Base-by-base conservation (phyloP, 2,329 filamentous ascomycete species). In the Aspergillus texensis region DNA sequence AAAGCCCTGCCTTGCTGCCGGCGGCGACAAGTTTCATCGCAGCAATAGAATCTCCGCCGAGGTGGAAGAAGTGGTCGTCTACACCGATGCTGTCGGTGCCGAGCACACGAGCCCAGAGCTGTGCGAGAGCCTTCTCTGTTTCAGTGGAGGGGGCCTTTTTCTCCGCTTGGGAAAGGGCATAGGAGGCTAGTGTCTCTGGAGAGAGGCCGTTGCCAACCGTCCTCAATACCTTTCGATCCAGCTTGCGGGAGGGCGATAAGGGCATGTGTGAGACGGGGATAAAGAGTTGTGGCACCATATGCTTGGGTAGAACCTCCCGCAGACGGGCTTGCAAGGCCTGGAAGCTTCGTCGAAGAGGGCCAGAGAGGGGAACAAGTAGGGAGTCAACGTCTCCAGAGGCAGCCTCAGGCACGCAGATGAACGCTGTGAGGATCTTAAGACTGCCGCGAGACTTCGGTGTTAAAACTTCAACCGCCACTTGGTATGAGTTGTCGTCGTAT, bases 41-140 rank as follows among this genome's bases (percentile, higher is more conserved):
- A 6, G 65, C 69, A 28, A 75, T 63, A 4, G 72, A 74, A 32
- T 74, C 72, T 10, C 73, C 73, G 16, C 73, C 73, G n/a, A 73
- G 60, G 19, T 65, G 62, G 60, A 75, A 73, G 63, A 75, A 75
- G 46, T 67, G n/a, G 21, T 36, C 50, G 1, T 61, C 60, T 10
- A 32, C 53, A 12, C 50, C 39, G 43, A 61, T 34, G 8, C 12
- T 8, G 8, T 57, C 60, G 2, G 48, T 41, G 24, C 45, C 45
- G 10, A 61, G 60, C 1, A 39, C 57, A 34, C 48, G 32, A 8
- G 60, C 60, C 60, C 60, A 61, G 24, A 50, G 46, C 6, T 30
- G 46, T n/a, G 46, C 46, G 24, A 50, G 46, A 19, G 46, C 46
- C 24, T 50, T 50, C 26, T 50, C 24, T 50, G 46, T 50, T 28